phyloP scores from a whole-genome alignment of 2,329 filamentous ascomycete genomes.

The Colletotrichum filicis region DNA sequence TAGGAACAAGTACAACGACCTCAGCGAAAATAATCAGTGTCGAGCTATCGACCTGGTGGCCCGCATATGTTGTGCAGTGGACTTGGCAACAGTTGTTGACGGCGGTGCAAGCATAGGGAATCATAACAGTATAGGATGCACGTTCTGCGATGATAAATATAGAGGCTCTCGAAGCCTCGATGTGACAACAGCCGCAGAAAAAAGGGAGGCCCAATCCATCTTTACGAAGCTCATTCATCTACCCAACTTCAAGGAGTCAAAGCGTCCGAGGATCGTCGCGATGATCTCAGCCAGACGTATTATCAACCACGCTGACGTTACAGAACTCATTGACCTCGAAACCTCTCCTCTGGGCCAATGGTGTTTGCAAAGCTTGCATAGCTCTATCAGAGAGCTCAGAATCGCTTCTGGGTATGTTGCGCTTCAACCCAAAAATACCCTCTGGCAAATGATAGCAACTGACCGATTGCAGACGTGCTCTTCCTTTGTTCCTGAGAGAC shows the following conservation, averaged over 20 bases:
- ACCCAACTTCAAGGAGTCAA: conserved; percentile 61
- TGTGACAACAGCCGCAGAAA: conserved; percentile 34
- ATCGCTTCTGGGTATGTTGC: conserved; percentile 76
- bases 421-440: conserved; percentile 8
- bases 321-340: conserved; percentile 73
- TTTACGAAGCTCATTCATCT: conserved; percentile 59
- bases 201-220: conserved; percentile 53
- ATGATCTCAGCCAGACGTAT: conserved; percentile 79
- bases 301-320: conserved; percentile 71
- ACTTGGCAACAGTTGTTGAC: conserved; percentile 46
- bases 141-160: conserved; percentile 4
- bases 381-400: conserved; percentile 86
- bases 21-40: conserved; percentile 62
- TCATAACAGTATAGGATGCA: neutral
- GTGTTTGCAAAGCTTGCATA: conserved; percentile 83
- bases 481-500: conserved; percentile 72
- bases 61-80: conserved; percentile 65
- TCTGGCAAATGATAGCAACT: conserved; percentile 31
- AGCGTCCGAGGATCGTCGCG: conserved; percentile 73
- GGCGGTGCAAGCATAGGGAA: neutral
- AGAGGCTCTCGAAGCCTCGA: neutral
- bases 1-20: conserved; percentile 54
- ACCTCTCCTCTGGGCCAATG: conserved; percentile 78
- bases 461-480: conserved; percentile 61
- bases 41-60: conserved; percentile 66